Conservation (phyloP, 305 asterid species). For the Andrographis paniculata region DNA sequence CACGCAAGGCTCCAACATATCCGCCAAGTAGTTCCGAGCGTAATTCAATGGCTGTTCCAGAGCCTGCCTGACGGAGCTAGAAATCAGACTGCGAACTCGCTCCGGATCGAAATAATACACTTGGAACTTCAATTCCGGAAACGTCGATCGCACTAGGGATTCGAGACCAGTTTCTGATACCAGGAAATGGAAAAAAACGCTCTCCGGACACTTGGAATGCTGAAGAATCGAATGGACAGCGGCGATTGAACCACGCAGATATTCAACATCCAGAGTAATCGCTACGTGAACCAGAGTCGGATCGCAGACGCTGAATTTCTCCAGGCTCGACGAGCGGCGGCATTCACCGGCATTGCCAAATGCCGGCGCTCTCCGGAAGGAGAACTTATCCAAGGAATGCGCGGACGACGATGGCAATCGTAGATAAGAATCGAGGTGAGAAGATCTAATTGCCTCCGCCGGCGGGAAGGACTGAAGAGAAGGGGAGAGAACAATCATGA, state of each 20-base stretch:
- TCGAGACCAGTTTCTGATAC: conserved; percentile 54
- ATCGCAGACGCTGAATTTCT: conserved; percentile 40
- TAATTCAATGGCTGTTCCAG: conserved; percentile 77
- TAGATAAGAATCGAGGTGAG: conserved; percentile 27
- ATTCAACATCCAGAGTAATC: conserved; percentile 71
- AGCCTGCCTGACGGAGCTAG: conserved; percentile 74
- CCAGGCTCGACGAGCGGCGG: conserved; percentile 19
- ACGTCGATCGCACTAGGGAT: conserved; percentile 59
- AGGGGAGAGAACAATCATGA: conserved; percentile 49
- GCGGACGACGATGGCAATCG: conserved; percentile 18
- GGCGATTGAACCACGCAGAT: conserved; percentile 81
- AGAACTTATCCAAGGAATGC: conserved; percentile 25
- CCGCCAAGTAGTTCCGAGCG: conserved; percentile 73
- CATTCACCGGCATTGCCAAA: conserved; percentile 67
- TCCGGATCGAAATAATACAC: conserved; percentile 77
- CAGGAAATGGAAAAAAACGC: conserved; percentile 69
- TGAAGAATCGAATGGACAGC: conserved; percentile 73
- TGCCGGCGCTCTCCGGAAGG: conserved; percentile 49
- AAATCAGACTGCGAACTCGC: conserved; percentile 55
- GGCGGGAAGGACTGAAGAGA: conserved; percentile 73
- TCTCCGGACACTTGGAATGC: conserved; percentile 65
- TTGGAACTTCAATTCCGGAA: conserved; percentile 62
- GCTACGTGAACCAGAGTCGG: conserved; percentile 75
- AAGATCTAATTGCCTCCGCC: conserved; percentile 67
- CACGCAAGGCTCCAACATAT: conserved; percentile 59